Conservation (phyloP, 257 asterid genomes). For the Salvia splendens region DNA sequence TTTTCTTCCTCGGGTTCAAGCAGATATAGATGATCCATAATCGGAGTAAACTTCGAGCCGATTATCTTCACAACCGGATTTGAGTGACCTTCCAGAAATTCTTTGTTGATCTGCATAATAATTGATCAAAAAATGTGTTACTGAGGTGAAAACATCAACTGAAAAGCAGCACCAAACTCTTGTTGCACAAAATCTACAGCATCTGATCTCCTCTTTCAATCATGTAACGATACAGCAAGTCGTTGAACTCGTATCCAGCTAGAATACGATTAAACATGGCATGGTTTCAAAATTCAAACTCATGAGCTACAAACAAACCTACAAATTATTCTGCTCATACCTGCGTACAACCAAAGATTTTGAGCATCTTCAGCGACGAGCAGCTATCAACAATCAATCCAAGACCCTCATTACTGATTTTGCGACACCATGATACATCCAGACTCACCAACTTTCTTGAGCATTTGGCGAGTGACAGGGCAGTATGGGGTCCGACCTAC, state of each 20-base stretch:
- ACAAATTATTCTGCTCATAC: slow-evolving; percentile 36
- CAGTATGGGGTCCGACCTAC: slow-evolving; percentile 61
- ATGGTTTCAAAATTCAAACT: too few species aligned
- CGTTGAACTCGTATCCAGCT: too few species aligned
- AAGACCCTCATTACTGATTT: slow-evolving; percentile 55
- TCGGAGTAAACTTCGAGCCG: slow-evolving; percentile 42
- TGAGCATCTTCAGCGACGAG: slow-evolving; percentile 65
- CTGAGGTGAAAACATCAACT: neutral
- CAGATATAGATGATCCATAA: slow-evolving; percentile 41
- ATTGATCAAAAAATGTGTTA: neutral
- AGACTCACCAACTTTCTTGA: slow-evolving; percentile 55
- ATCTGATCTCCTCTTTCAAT: too few species aligned
- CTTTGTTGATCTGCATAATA: slow-evolving; percentile 56
- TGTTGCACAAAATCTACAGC: neutral
- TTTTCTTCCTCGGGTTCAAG: slow-evolving; percentile 45
- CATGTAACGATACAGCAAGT: too few species aligned
- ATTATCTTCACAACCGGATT: slow-evolving; percentile 55
- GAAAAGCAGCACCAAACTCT: neutral
- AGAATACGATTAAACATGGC: too few species aligned
- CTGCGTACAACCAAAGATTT: slow-evolving; percentile 82
- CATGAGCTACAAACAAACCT: neutral
- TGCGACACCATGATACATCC: slow-evolving; percentile 85
- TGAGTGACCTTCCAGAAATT: slow-evolving; percentile 59
- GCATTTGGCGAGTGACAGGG: slow-evolving; percentile 61
- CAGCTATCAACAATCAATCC: slow-evolving; percentile 80